Conservation (phyloP, 176 grass and related monocot species). For the Metroxylon sagu region DNA sequence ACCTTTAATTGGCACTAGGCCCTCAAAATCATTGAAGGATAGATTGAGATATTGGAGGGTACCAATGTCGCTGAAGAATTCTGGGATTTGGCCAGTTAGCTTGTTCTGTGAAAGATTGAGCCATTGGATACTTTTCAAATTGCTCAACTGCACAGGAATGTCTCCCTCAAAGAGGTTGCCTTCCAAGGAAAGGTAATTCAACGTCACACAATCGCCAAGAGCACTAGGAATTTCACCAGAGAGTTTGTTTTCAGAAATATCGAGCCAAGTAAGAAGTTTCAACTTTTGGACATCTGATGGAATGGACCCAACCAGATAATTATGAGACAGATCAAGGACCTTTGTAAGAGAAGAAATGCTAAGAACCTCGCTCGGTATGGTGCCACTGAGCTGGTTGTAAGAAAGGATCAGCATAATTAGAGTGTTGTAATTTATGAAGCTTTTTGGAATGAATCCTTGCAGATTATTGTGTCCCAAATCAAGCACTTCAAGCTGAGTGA, state of each 20-base stretch:
- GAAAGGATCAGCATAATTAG: too few species aligned
- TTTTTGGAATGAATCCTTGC: not conserved
- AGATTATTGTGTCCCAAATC: not conserved
- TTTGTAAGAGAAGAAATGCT: too few species aligned
- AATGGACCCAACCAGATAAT: conserved; percentile 15
- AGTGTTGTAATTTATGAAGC: too few species aligned
- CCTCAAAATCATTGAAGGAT: conserved; percentile 48
- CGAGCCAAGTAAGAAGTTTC: too few species aligned
- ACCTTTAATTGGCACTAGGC: conserved; percentile 11
- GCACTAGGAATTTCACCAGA: too few species aligned
- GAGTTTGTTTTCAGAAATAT: too few species aligned
- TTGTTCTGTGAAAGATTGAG: conserved; percentile 19
- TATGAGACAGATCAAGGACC: conserved; percentile 3
- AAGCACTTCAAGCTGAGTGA: not conserved
- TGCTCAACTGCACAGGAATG: conserved; percentile 37
- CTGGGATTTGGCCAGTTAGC: conserved; percentile 11
- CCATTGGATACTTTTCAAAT: conserved; percentile 8
- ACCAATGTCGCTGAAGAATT: not conserved
- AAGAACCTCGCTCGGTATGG: too few species aligned
- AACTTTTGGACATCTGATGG: conserved; percentile 24
- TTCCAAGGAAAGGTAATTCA: conserved; percentile 18
- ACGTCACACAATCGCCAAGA: too few species aligned
- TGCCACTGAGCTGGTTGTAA: too few species aligned
- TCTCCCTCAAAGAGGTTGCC: conserved; percentile 23
- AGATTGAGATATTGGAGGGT: conserved; percentile 27